A percentile compares a stretch with the other conserved stretches of the same genome.
Conservation (phyloP, 768 basidiomycete genomes). For the Dacryopinax primogenitus region DNA sequence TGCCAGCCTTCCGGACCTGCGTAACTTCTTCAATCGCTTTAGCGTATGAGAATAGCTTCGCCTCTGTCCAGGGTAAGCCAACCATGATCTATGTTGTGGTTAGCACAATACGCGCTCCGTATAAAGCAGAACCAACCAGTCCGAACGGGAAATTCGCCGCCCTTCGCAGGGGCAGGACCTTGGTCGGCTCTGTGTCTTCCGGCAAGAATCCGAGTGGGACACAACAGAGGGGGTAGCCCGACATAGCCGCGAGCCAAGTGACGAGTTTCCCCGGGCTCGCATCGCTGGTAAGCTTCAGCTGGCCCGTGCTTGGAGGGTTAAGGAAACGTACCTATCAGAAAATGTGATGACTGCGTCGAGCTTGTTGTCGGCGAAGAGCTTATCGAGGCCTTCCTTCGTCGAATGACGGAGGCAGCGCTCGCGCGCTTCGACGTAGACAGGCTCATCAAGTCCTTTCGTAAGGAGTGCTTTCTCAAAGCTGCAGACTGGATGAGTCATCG, state of each 20-base stretch:
- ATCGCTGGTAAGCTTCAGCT: background rate
- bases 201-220: constrained; percentile 5
- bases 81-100: background rate
- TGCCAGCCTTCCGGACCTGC: constrained; percentile 36
- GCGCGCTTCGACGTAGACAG: background rate
- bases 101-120: background rate
- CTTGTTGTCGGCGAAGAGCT: background rate
- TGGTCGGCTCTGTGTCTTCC: background rate
- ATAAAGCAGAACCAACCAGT: background rate
- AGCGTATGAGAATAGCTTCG: constrained; percentile 42
- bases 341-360: background rate
- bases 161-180: background rate
- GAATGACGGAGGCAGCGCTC: background rate
- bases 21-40: constrained; percentile 58
- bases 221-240: background rate
- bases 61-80: constrained; percentile 27
- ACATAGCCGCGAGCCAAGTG: background rate
- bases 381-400: background rate
- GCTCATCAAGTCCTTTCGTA: background rate
- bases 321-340: background rate
- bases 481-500: background rate
- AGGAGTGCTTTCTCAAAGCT: background rate
- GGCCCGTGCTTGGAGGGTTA: background rate
- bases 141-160: background rate
- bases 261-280: background rate